Conservation (phyloP, 2,329 filamentous ascomycete genomes). For the Fusarium nurragi region DNA sequence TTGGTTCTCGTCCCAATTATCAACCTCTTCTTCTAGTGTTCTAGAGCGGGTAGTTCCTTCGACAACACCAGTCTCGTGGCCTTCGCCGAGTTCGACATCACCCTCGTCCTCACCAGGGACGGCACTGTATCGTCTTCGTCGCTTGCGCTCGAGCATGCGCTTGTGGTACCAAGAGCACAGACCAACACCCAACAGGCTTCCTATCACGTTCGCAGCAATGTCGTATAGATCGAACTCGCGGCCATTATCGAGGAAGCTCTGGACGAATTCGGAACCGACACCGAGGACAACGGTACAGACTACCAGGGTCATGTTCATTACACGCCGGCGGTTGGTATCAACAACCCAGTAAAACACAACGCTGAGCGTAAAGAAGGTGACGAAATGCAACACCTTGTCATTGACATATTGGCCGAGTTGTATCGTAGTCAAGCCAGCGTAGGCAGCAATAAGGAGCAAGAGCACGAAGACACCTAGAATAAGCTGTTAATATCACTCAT, state of each 20-base stretch:
- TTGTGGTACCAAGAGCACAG: constrained; percentile 93
- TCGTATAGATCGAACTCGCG: constrained; percentile 81
- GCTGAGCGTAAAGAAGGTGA: constrained; percentile 91
- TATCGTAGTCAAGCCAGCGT: constrained; percentile 77
- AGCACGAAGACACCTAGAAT: constrained; percentile 71
- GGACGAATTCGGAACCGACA: constrained; percentile 79
- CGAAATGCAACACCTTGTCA: constrained; percentile 88
- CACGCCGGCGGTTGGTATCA: constrained; percentile 87
- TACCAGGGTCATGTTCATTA: constrained; percentile 82
- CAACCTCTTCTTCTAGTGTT: constrained; percentile 80
- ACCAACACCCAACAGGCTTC: constrained; percentile 75
- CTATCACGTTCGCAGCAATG: constrained; percentile 86
- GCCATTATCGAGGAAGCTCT: constrained; percentile 78
- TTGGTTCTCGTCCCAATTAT: constrained; percentile 92
- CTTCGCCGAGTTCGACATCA: constrained; percentile 82
- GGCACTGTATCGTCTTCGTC: constrained; percentile 75
- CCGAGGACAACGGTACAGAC: constrained; percentile 78
- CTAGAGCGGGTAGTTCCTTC: constrained; percentile 47
- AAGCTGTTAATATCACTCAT: constrained; percentile 14
- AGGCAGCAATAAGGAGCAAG: constrained; percentile 79
- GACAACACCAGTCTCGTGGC: constrained; percentile 73
- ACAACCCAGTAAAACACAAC: constrained; percentile 95
- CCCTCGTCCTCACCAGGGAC: constrained; percentile 71
- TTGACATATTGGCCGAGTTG: constrained; percentile 71
- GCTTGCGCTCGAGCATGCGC: constrained; percentile 89